Evolutionary conservation across 1,284 basidiomycete species (phyloP), one percentile per base, ranked within the genome.

Genomic region (Heterobasidion parviporum): DNA sequence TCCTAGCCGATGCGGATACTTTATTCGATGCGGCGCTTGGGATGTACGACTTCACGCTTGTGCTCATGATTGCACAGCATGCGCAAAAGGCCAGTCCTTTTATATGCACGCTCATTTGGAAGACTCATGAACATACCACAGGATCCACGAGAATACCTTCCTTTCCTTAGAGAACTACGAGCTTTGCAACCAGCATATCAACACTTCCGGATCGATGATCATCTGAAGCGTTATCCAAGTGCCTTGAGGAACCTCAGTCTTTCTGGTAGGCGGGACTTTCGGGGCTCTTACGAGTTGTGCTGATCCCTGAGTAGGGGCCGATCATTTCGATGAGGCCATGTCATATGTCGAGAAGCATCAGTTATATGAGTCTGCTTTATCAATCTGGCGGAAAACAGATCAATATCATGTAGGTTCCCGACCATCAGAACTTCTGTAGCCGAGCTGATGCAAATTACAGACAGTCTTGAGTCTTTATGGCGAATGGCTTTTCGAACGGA

Each of bases 21-120:
- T 79, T 99, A 2, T 99, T 95, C 72, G 87, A 98, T 67, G 90
- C 91, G 6, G 97, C 97, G 1, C 79, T 99, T 26, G 96, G 97
- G 26, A 98, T 98, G 94, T 99, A 99, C 70, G 94, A 99, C 70
- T 98, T 99, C 72, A 86, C 90, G 20, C 77, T 99, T 2, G 95
- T 98, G 2, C 77, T 99, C 36, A 87, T 99, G 85, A 83, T 99
- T 41, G 96, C 97, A 1, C 97, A 99, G 68, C 91, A 98, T 65
- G 92, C 95, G 38, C 94, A 98, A 69, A 96, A 95, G 80, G 94
- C 92, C 46, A 32, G 61, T 15, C 12, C n/a, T 35, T 14, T 54
- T 49, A 15, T 50, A 49, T 52, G 33, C 47, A 8, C 18, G 20
- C 12, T 54, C 5, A 44, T 6, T 44, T 5, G 1, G 32, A 6